Base-by-base conservation (phyloP, 495 filamentous ascomycete species). In the Saxophila tyrrhenica region DNA sequence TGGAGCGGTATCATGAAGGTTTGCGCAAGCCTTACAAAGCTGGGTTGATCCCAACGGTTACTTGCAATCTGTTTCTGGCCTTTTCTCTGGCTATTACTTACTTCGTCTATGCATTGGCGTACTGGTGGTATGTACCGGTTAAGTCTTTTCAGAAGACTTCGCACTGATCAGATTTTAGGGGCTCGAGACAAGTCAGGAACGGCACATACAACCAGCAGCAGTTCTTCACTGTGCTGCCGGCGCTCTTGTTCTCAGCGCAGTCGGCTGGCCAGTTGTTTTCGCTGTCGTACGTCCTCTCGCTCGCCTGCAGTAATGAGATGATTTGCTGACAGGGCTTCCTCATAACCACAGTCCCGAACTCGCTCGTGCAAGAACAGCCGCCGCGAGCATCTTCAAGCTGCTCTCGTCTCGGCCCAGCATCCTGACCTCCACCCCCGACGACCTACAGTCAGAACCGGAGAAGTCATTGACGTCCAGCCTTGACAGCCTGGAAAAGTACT, bases 1-100 rank as follows among this genome's bases (percentile, higher is more conserved):
- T 80, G 0, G 51, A 65, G 9, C 60, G 70, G 2, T 85, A 84
- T 54, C 58, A 64, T 2, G 58, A 65, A 17, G 67, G 73, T 0
- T 59, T 79, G 0, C 62, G 67, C 39, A 64, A 64, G 10, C 73
- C 75, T 11, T 69, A 69, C 39, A 43, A 64, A 3, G 58, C 68
- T 39, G 69, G 64, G 41, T 58, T 71, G 10, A 60, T 59, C n/a
- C 69, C 68, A 25, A 69, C 64, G 21, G 39, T 70, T 1, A 46
- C 55, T 1, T 68, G 68, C 1, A 77, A 72, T 56, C 51, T 76
- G 20, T 68, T 64, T 17, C 56, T 68, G 1, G 66, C 66, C 9
- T 52, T 65, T 32, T 52, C 71, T 50, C 51, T 73, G 8, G 66
- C 72, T 1, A 67, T 77, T 25, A 71, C 73, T 2, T 72, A 74